Conservation (phyloP, 2,329 filamentous ascomycete species). For the Pseudocercospora eumusae region DNA sequence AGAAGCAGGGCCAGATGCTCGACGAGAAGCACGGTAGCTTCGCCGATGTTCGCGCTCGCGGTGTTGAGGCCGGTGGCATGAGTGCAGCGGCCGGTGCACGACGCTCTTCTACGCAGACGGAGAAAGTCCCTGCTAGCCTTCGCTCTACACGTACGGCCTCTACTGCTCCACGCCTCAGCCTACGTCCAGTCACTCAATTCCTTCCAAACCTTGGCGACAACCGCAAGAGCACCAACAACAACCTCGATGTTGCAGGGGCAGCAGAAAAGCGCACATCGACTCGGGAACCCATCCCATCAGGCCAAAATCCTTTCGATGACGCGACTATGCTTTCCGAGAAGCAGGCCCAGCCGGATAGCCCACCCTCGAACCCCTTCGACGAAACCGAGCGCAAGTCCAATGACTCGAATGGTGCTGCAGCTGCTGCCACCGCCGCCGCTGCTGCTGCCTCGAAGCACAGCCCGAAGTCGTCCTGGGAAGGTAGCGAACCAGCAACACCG, state of each 20-base stretch:
- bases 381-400: conserved; percentile 28
- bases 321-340: conserved; percentile 33
- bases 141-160: conserved; percentile 51
- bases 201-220: conserved; percentile 62
- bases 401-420: conserved; percentile 19
- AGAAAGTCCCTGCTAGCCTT: conserved; percentile 42
- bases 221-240: conserved; percentile 44
- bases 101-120: conserved; percentile 31
- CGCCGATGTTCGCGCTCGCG: conserved; percentile 24
- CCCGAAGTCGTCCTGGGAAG: conserved; percentile 28
- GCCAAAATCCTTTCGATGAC: conserved; percentile 44
- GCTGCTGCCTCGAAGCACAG: conserved; percentile 20
- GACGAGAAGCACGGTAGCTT: conserved; percentile 43
- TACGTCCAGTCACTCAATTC: conserved; percentile 83
- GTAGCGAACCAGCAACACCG: conserved; percentile 29
- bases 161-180: conserved; percentile 75
- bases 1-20: conserved; percentile 42
- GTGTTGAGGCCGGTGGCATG: conserved; percentile 24
- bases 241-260: conserved; percentile 34
- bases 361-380: conserved; percentile 37
- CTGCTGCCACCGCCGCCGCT: conserved; percentile 11
- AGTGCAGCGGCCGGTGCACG: conserved; percentile 20
- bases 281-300: conserved; percentile 35
- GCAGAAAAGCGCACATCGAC: conserved; percentile 35
- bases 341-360: conserved; percentile 29